Base-by-base conservation (phyloP, 768 basidiomycete genomes). In the Astraeus odoratus region DNA sequence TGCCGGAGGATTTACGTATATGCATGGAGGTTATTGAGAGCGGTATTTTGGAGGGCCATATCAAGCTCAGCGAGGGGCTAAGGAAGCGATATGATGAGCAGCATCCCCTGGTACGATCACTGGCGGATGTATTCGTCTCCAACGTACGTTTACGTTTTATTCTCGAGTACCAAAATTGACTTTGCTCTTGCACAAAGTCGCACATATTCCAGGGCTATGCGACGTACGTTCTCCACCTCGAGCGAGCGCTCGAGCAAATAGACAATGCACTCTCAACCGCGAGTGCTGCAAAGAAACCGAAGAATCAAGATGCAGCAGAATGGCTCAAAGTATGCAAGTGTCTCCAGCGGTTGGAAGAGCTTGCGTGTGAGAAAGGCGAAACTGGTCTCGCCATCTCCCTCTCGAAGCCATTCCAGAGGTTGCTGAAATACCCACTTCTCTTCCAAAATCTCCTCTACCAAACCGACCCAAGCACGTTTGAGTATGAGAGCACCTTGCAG, bases 391-490 rank as follows among this genome's bases (percentile, higher is more conserved):
- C 91, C 27, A 99, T 99, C 60, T 90, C 90, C 0, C 73, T 98
- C 8, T 94, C 91, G 16, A 98, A 98, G 62, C 95, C 96, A 2
- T 96, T 99, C 70, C 95, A 98, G 60, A 80, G 95, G 33, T 72
- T 99, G 26, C 79, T 96, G 60, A 98, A 98, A 64, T 96, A 98
- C 64, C 96, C 96, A 4, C 76, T 99, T 26, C 78, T 99, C 38
- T 97, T 98, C 69, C 96, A 99, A 67, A 97, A 96, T 63, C 76
- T 97, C 13, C 79, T 98, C 44, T 97, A 86, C 68, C 90, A 93
- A 67, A 96, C 95, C 15, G 96, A 99, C 56, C 93, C 96, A 2
- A 93, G 90, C 51, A 92, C 94, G 3, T 93, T 86, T 57, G 96
- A 99, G 67, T 99, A 96, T 59, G 96, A 99, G 64, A 86, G 85